phyloP scores from a whole-genome alignment of 306 rosid genomes.

The Vigna trinervia region DNA sequence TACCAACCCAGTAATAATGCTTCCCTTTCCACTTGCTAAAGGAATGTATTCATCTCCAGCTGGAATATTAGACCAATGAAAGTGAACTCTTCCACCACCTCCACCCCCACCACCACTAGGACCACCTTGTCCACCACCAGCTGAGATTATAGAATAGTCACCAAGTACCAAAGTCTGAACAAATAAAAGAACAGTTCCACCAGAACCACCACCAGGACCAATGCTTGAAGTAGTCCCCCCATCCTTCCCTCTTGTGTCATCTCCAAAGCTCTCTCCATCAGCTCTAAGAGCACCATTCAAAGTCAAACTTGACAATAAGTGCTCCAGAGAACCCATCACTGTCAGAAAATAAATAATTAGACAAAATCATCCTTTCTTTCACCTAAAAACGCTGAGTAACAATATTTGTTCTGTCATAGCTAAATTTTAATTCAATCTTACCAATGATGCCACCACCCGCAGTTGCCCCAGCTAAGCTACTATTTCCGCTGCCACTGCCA shows the following conservation, averaged over 20 bases:
- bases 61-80: constrained; percentile 87
- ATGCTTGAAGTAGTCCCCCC: constrained; percentile 53
- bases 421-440: constrained; percentile 51
- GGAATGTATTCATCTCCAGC: constrained; percentile 91
- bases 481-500: constrained; percentile 98
- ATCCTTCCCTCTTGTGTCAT: constrained; percentile 52
- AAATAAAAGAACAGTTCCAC: constrained; percentile 93
- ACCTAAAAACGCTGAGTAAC: constrained; percentile 5
- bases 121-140: constrained; percentile 89
- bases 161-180: constrained; percentile 68
- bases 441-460: constrained; percentile 97
- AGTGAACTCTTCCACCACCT: constrained; percentile 97
- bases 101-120: constrained; percentile 92
- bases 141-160: constrained; percentile 72
- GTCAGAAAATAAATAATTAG: constrained; percentile 45
- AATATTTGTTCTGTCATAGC: constrained; percentile 22
- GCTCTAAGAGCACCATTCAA: constrained; percentile 80
- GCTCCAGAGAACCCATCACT: constrained; percentile 96
- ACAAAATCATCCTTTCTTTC: constrained; percentile 11
- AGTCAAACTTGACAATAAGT: constrained; percentile 75
- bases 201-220: constrained; percentile 99
- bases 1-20: constrained; percentile 75
- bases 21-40: constrained; percentile 77
- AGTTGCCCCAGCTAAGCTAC: constrained; percentile 81
- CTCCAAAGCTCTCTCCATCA: constrained; percentile 90